A percentile compares a stretch with the other conserved stretches of the same genome.
phyloP scores from a whole-genome alignment of 257 asterid genomes.

The Salvia splendens region DNA sequence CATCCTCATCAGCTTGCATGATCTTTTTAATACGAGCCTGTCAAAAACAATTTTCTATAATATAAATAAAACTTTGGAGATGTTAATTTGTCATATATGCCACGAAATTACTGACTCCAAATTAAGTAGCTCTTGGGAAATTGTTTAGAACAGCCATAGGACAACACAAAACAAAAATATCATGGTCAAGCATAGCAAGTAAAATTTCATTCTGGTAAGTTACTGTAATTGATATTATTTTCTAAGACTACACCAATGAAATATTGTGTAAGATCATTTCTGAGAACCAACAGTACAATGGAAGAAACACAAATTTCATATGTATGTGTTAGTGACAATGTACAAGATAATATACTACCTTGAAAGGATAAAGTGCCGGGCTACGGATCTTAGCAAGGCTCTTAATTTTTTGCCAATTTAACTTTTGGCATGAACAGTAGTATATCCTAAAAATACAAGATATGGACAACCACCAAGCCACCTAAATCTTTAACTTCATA shows the following conservation, averaged over 20 bases:
- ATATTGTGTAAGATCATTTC: not conserved
- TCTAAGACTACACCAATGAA: not conserved
- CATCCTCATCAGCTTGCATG: slow-evolving; percentile 99
- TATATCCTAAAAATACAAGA: slow-evolving; percentile 4
- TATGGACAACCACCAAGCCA: slow-evolving; percentile 13
- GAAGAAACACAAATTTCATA: too few species aligned
- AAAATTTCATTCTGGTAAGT: slow-evolving; percentile 10
- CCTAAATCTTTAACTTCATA: not conserved
- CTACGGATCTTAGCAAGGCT: not conserved
- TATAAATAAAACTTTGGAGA: slow-evolving; percentile 1
- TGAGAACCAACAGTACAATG: slow-evolving; percentile 20
- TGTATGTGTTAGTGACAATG: too few species aligned
- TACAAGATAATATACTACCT: not conserved
- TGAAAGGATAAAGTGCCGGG: not conserved
- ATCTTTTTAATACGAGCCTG: slow-evolving; percentile 90
- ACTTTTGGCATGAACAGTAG: not conserved
- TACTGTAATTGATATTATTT: slow-evolving; percentile 1
- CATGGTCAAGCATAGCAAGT: not conserved
- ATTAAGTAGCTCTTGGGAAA: slow-evolving; percentile 12
- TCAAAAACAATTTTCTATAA: slow-evolving; percentile 21
- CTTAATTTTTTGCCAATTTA: not conserved
- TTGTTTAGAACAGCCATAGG: not conserved
- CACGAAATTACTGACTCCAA: slow-evolving; percentile 3
- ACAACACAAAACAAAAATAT: not conserved
- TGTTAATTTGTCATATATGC: not conserved